Base-by-base conservation (phyloP, 1,139 yeast species). In the Suhomyces yuchorum region DNA sequence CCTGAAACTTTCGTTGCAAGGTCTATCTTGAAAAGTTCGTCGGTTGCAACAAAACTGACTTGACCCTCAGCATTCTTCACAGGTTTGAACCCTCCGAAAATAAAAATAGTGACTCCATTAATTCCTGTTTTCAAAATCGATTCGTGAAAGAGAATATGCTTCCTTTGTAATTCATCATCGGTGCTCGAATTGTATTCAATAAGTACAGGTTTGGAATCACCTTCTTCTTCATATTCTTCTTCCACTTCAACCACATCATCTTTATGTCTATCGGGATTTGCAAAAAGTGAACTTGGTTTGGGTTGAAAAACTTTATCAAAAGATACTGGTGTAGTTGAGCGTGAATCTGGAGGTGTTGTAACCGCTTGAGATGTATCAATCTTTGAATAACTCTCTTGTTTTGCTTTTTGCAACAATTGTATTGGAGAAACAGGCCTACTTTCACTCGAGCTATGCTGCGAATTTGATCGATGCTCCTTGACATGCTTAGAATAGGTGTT, bases 71-170 rank as follows among this genome's bases (percentile, higher is more conserved):
- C 51, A 22, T 56, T 56, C 11, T 46, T 44, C 1, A 50, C 48
- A n/a, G 57, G 46, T 11, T 51, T 48, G 50, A 75, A 75, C 3
- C 80, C 80, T 3, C 80, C 80, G 59, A 73, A 75, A 5, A 73
- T 58, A 51, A 68, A 75, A 0, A 75, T 63, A 8, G 69, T 58
- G 4, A 66, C 61, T 4, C 64, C 55, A 40, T 48, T 46, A 17
- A 58, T 46, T 2, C 61, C 64, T 1, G 63, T 51, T 37, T 60
- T 55, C 17, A 56, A 36, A n/a, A 51, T 47, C 4, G 52, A 22
- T 33, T 57, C 58, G 20, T 49, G 47, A 44, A 54, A 56, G 11
- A 55, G 20, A 18, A 51, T 42, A 20, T 50, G 43, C 33, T 47
- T 38, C 22, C 50, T 22, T 37, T 37, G 42, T 6, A 23, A 17